phyloP scores from a whole-genome alignment of 73 alveolate genomes.

The Stentor coeruleus region DNA sequence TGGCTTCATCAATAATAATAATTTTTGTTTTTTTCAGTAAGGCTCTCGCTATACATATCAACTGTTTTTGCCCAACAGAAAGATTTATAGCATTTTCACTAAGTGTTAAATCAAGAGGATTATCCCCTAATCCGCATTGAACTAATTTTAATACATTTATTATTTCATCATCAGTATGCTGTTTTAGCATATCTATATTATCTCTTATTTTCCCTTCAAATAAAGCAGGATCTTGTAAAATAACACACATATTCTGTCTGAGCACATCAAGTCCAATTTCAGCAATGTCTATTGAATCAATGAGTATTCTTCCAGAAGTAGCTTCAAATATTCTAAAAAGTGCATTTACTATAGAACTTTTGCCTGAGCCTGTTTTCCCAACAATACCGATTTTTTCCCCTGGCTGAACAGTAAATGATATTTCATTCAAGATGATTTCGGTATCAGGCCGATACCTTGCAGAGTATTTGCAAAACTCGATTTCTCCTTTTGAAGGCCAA shows the following conservation, averaged over 20 bases:
- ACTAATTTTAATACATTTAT: constrained; percentile 41
- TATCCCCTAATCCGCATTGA: constrained; percentile 30
- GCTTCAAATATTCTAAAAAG: constrained; percentile 80
- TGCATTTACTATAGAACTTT: constrained; percentile 64
- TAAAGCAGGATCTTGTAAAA: constrained; percentile 75
- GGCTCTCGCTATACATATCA: constrained; percentile 70
- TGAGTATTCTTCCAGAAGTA: constrained; percentile 58
- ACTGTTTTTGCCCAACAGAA: constrained; percentile 66
- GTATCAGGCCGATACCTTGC: constrained; percentile 87
- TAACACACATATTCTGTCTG: constrained; percentile 60
- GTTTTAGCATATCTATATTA: constrained; percentile 68
- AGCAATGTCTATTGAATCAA: constrained; percentile 80
- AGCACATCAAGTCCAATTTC: constrained; percentile 54
- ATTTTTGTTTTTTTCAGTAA: constrained; percentile 50
- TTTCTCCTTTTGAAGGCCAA: constrained; percentile 75
- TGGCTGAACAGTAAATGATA: constrained; percentile 60
- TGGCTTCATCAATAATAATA: constrained; percentile 81
- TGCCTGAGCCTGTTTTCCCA: constrained; percentile 96
- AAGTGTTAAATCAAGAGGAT: constrained; percentile 45
- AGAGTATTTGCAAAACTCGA: constrained; percentile 59
- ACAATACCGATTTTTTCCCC: constrained; percentile 93
- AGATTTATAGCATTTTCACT: constrained; percentile 61
- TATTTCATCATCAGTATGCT: constrained; percentile 49
- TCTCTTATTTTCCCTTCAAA: constrained; percentile 81
- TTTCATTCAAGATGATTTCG: constrained; percentile 72